phyloP scores from a whole-genome alignment of 2,329 filamentous ascomycete species.

The Fusarium nanum region DNA sequence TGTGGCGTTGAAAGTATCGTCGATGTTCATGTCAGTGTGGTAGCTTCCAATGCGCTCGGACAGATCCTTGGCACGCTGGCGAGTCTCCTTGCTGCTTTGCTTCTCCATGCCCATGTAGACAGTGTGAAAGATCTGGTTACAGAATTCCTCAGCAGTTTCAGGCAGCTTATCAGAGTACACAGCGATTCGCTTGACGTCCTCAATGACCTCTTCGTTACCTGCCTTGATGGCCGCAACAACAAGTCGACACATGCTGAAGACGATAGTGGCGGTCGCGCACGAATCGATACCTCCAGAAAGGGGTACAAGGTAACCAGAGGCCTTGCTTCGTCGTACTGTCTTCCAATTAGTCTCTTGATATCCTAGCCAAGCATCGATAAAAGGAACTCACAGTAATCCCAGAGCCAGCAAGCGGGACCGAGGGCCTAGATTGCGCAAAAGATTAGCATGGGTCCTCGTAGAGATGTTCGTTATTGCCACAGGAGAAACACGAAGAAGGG shows the following conservation, averaged over 20 bases:
- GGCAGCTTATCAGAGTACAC: conserved; percentile 54
- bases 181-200: conserved; percentile 50
- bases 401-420: conserved; percentile 32
- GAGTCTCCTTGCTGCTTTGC: conserved; percentile 73
- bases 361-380: not conserved
- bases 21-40: conserved; percentile 80
- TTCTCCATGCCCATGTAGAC: conserved; percentile 73
- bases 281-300: conserved; percentile 42
- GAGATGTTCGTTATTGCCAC: not conserved
- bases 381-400: conserved; percentile 21
- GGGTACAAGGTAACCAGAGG: conserved; percentile 23
- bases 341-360: not conserved
- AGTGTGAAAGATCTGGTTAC: conserved; percentile 53
- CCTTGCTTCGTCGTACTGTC: conserved; percentile 27
- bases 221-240: conserved; percentile 50
- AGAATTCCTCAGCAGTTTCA: conserved; percentile 67
- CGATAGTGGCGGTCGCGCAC: conserved; percentile 42
- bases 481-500: not conserved
- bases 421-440: conserved; percentile 8
- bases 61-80: conserved; percentile 72
- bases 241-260: conserved; percentile 65
- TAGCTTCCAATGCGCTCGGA: conserved; percentile 73
- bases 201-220: conserved; percentile 48
- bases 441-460: not conserved
- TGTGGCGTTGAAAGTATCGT: conserved; percentile 65